These are phyloP conservation scores for Penicillium sp. DNA, from an alignment of 2,329 filamentous ascomycete species.

Conservation along the genomic window DNA sequence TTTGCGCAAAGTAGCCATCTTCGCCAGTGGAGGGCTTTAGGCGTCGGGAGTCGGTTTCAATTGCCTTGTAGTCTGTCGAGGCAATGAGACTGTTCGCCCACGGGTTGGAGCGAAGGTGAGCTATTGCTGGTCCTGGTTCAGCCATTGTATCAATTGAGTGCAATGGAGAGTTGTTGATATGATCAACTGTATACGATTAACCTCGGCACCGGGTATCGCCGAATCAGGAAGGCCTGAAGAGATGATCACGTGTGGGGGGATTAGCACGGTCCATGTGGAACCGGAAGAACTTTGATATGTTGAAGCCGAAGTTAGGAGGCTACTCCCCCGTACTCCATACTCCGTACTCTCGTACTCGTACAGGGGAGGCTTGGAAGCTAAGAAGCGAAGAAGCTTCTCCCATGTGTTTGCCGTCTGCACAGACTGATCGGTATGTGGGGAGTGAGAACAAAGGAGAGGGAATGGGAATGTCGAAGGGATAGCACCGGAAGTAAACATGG, in stretches of 20 bases:
- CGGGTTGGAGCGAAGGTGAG: constrained; percentile 28
- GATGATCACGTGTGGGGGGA: constrained; percentile 1
- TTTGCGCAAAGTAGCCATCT: constrained; percentile 45
- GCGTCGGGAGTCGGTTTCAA: constrained; percentile 42
- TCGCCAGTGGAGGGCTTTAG: constrained; percentile 43
- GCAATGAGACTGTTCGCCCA: constrained; percentile 36
- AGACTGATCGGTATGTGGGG: not conserved
- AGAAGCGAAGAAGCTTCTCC: not conserved
- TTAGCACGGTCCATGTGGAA: not conserved
- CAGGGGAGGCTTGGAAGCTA: not conserved
- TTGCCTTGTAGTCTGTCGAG: constrained; percentile 38
- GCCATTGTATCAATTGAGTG: constrained; percentile 12
- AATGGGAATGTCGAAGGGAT: not conserved
- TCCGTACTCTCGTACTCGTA: not conserved
- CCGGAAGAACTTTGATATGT: no score
- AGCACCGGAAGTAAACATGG: not conserved
- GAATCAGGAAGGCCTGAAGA: constrained; percentile 1
- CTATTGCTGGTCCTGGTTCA: constrained; percentile 16
- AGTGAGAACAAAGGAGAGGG: not conserved
- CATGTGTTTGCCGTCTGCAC: not conserved
- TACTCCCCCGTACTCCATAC: no score
- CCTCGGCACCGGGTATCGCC: constrained; percentile 6
- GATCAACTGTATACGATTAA: not conserved
- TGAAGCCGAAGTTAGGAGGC: no score
- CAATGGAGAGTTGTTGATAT: no score